Percentiles rank a stretch among this genome's conserved stretches.
Conservation (phyloP, 2,329 filamentous ascomycete genomes). For the Aspergillus aculeatus region DNA sequence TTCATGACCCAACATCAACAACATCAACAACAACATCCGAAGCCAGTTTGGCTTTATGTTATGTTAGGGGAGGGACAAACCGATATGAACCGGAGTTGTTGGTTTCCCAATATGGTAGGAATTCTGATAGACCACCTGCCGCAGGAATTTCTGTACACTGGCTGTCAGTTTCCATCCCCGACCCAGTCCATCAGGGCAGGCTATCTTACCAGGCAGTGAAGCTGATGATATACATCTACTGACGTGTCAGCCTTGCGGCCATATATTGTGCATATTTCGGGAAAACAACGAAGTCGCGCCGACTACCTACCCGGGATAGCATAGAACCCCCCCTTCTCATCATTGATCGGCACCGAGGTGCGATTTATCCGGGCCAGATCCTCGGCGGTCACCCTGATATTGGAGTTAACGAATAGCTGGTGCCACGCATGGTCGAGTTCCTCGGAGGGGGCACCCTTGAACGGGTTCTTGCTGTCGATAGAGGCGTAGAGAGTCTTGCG, state of each 20-base stretch:
- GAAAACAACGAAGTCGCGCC: no score
- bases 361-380: background rate
- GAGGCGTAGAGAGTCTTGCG: constrained; percentile 1
- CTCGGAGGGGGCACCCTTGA: background rate
- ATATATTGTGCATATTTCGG: no score
- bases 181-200: no score
- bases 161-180: background rate
- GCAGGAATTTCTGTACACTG: background rate
- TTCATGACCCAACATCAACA: no score
- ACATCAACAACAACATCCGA: no score
- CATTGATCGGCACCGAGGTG: background rate
- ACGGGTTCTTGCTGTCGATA: background rate
- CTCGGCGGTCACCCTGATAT: background rate
- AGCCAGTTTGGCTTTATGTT: no score
- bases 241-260: no score
- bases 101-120: background rate
- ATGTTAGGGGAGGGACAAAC: no score
- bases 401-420: background rate
- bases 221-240: background rate
- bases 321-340: background rate
- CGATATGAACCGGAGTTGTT: background rate
- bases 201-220: background rate
- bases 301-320: background rate
- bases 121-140: background rate
- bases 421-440: background rate